Evolutionary conservation across 495 filamentous ascomycete species (phyloP).

Genomic region (Rusavskia elegans): DNA sequence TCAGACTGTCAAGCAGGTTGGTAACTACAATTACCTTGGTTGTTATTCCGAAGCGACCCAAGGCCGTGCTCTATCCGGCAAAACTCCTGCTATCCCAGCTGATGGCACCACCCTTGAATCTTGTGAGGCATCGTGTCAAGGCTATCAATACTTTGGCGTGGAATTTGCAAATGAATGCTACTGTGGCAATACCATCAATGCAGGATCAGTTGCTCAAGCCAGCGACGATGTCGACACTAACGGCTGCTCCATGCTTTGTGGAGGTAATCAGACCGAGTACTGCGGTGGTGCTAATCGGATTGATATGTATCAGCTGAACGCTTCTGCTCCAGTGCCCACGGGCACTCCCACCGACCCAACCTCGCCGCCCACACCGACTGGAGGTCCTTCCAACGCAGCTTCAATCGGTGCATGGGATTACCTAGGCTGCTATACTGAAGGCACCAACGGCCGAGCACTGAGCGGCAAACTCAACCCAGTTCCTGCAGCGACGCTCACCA

Average conservation of each 20-base stretch:
- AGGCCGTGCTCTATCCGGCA: constrained; percentile 15
- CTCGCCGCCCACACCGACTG: no score
- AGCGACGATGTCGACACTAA: constrained; percentile 5
- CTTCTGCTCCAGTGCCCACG: not conserved
- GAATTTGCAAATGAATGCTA: constrained; percentile 25
- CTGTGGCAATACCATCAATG: constrained; percentile 17
- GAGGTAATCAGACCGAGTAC: constrained; percentile 16
- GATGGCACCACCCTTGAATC: constrained; percentile 14
- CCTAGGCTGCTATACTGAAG: constrained; percentile 23
- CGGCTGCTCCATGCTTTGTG: constrained; percentile 17
- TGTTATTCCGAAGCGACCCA: constrained; percentile 21
- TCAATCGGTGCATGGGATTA: constrained; percentile 11
- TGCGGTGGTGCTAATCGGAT: constrained; percentile 13
- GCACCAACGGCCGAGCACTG: constrained; percentile 17
- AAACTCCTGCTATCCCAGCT: not conserved
- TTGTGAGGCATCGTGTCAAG: constrained; percentile 17
- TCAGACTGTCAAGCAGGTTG: constrained; percentile 9
- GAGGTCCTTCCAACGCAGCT: not conserved
- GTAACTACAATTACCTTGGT: constrained; percentile 16
- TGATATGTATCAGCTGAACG: constrained; percentile 8
- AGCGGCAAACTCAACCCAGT: constrained; percentile 5
- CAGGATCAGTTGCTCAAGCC: constrained; percentile 11
- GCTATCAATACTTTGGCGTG: constrained; percentile 20
- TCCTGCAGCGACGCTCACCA: constrained; percentile 6
- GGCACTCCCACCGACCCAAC: not conserved